Conservation (phyloP, 345 rosid species). For the Eucalyptus rudis region DNA sequence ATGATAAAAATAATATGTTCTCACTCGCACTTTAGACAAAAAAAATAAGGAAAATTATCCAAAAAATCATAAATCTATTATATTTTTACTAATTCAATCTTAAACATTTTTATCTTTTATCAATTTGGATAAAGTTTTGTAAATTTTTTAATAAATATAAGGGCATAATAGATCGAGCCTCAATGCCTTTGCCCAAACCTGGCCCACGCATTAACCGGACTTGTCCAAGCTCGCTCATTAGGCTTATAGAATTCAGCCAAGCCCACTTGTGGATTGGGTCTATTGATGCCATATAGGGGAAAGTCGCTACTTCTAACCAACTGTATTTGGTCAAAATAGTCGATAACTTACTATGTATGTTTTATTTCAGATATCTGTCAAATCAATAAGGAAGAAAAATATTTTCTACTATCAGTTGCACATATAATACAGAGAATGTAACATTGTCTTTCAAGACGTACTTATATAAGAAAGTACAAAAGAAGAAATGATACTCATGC, state of each 20-base stretch:
- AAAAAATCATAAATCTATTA: too few relatives aligned
- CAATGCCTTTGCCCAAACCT: neutral
- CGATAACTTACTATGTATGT: neutral
- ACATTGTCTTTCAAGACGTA: neutral
- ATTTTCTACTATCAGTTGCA: neutral
- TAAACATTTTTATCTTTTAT: too few relatives aligned
- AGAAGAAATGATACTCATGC: neutral
- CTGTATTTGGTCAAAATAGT: neutral
- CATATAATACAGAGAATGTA: neutral
- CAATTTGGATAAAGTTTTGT: too few relatives aligned
- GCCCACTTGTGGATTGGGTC: neutral
- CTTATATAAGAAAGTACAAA: neutral
- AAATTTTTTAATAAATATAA: neutral
- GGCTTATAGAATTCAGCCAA: neutral
- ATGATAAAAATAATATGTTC: neutral
- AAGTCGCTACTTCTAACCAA: neutral
- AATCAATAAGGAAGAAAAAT: neutral
- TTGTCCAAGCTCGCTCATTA: neutral
- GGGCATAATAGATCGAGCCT: too few relatives aligned
- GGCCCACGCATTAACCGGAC: accelerated
- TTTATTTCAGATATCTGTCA: neutral
- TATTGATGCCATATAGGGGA: neutral
- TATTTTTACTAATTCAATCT: neutral
- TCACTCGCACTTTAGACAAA: accelerated
- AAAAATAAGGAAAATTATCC: too few relatives aligned